These are phyloP conservation scores for Lachnellula arida DNA, from an alignment of 2,329 filamentous ascomycete species.

Conservation along the genomic window DNA sequence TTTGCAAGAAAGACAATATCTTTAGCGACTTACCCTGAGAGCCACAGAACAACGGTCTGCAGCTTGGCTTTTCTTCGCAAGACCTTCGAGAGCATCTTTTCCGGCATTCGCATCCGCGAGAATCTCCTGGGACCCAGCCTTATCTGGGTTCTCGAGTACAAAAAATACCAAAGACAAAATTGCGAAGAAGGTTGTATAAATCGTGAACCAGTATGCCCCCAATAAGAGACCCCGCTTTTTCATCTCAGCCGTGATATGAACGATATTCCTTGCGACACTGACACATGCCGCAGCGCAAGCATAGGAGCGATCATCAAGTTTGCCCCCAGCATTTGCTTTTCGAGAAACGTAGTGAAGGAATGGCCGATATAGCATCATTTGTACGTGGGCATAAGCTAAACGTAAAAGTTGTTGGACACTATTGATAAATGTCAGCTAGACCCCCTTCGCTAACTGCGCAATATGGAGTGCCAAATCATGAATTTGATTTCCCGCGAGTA, in stretches of 20 bases:
- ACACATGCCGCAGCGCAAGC: conserved; percentile 63
- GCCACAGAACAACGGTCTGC: conserved; percentile 80
- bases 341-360: conserved; percentile 80
- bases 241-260: conserved; percentile 76
- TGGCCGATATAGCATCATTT: conserved; percentile 76
- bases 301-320: conserved; percentile 72
- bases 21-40: conserved; percentile 57
- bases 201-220: conserved; percentile 81
- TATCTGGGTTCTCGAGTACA: conserved; percentile 74
- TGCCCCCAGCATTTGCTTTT: conserved; percentile 46
- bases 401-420: conserved; percentile 69
- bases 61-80: conserved; percentile 80
- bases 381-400: conserved; percentile 77
- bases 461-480: neutral
- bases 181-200: conserved; percentile 79
- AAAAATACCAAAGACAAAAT: conserved; percentile 77
- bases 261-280: conserved; percentile 62
- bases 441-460: too few species aligned
- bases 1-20: neutral
- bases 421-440: conserved; percentile 17
- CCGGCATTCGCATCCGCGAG: conserved; percentile 81
- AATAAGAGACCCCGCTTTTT: conserved; percentile 69
- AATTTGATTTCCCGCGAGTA: neutral
- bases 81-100: conserved; percentile 71
- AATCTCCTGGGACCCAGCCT: conserved; percentile 70